Conservation (phyloP, 345 rosid species). For the Corchorus olitorius region DNA sequence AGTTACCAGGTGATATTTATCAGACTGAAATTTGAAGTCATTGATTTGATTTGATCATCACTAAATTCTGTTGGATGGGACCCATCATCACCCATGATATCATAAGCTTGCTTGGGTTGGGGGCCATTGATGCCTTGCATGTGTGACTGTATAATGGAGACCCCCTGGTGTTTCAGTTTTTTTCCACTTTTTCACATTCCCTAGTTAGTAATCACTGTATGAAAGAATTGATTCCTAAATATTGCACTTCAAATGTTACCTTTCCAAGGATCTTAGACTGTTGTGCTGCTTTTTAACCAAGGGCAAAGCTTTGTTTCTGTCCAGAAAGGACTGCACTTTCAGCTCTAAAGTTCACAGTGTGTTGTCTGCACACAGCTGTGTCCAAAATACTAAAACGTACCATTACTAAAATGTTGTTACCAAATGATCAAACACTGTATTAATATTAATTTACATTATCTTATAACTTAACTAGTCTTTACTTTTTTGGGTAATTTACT, state of each 20-base stretch:
- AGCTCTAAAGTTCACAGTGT: constrained; percentile 6
- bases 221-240: constrained; percentile 38
- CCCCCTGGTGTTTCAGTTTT: neutral
- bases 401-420: neutral
- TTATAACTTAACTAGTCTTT: neutral
- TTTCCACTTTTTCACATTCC: constrained; percentile 16
- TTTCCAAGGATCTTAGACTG: constrained; percentile 38
- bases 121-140: constrained; percentile 14
- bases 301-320: constrained; percentile 23
- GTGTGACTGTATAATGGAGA: constrained; percentile 18
- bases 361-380: constrained; percentile 9
- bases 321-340: constrained; percentile 18
- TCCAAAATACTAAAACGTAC: neutral
- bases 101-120: neutral
- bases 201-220: constrained; percentile 15
- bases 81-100: constrained; percentile 4
- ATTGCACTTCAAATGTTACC: constrained; percentile 16
- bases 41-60: constrained; percentile 14
- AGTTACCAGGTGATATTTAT: neutral
- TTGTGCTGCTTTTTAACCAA: constrained; percentile 26
- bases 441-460: neutral
- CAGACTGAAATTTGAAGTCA: constrained; percentile 8
- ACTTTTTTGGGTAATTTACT: neutral
- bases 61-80: constrained; percentile 1
- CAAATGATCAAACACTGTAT: neutral